phyloP scores from a whole-genome alignment of 192 early-diverging fungal genomes.

The Coemansia sp. region DNA sequence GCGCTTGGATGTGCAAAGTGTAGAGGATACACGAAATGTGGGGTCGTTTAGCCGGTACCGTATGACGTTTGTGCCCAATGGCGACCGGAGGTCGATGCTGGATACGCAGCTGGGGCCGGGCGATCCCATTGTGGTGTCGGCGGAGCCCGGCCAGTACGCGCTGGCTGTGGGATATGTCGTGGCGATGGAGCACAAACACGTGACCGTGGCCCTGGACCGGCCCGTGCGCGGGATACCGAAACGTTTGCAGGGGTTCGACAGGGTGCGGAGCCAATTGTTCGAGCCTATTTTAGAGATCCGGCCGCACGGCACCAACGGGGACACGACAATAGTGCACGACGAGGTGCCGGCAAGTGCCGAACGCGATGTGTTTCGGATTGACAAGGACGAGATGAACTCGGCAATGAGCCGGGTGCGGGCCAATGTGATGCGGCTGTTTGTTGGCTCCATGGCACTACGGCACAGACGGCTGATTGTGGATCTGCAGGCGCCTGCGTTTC shows the following conservation, averaged over 20 bases:
- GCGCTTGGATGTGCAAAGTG: constrained; percentile 21
- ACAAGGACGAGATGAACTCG: constrained; percentile 76
- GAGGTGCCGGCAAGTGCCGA: constrained; percentile 37
- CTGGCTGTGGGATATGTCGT: constrained; percentile 74
- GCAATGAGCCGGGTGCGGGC: constrained; percentile 67
- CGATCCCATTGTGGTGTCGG: constrained; percentile 82
- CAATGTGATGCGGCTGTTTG: constrained; percentile 76
- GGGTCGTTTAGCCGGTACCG: constrained; percentile 41
- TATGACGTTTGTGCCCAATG: constrained; percentile 22
- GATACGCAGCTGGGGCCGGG: constrained; percentile 55
- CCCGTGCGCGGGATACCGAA: constrained; percentile 65
- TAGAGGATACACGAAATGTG: constrained; percentile 27
- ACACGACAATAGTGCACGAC: constrained; percentile 24
- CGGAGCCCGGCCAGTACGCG: constrained; percentile 67
- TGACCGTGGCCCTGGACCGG: constrained; percentile 62
- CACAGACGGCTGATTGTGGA: constrained; percentile 79
- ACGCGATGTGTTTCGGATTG: constrained; percentile 60
- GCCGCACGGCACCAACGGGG: constrained; percentile 8
- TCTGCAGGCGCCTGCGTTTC: constrained; percentile 65
- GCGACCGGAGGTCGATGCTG: constrained; percentile 18
- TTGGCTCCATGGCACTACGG: constrained; percentile 51
- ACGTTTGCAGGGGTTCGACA: constrained; percentile 56
- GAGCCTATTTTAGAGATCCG: constrained; percentile 44
- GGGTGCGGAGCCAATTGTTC: constrained; percentile 56
- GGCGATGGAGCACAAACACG: constrained; percentile 46